Conservation (phyloP, 805 yeast genomes). For the Candida dajiaensis region DNA sequence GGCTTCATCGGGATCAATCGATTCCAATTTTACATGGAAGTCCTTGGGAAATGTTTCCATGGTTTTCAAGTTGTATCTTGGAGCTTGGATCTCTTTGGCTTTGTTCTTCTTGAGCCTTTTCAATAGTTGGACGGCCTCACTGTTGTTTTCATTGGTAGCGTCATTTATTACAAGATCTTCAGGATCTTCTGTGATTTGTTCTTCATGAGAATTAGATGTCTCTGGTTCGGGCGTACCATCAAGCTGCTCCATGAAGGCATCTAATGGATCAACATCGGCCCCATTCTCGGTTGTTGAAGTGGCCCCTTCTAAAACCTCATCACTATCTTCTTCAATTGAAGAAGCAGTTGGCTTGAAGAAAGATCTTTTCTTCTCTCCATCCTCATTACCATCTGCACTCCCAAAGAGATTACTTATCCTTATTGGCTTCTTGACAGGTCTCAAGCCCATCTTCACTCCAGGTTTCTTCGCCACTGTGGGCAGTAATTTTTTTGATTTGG, state of each 20-base stretch:
- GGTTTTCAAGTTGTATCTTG: slow-evolving; percentile 27
- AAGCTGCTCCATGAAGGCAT: slow-evolving; percentile 35
- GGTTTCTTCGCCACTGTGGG: background rate
- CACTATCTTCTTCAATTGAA: background rate
- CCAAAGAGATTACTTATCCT: slow-evolving; percentile 21
- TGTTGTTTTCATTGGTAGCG: slow-evolving; percentile 24
- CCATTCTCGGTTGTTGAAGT: slow-evolving; percentile 11
- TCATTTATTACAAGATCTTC: slow-evolving; percentile 25
- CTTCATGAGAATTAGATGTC: background rate
- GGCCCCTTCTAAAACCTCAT: background rate
- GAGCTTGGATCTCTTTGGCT: slow-evolving; percentile 42
- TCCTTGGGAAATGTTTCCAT: slow-evolving; percentile 52
- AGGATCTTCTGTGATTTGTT: slow-evolving; percentile 1
- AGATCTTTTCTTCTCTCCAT: slow-evolving; percentile 9
- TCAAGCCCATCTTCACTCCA: background rate
- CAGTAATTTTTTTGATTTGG: background rate
- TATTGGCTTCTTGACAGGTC: background rate
- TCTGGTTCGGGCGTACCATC: background rate
- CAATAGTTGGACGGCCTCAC: slow-evolving; percentile 28
- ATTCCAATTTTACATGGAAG: slow-evolving; percentile 49
- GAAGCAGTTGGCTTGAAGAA: slow-evolving; percentile 18
- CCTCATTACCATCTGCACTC: slow-evolving; percentile 28
- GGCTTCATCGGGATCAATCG: slow-evolving; percentile 49
- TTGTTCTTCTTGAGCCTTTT: slow-evolving; percentile 41
- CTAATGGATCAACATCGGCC: slow-evolving; percentile 39